Conservation (phyloP, 257 asterid genomes). For the Ehretia macrophylla region DNA sequence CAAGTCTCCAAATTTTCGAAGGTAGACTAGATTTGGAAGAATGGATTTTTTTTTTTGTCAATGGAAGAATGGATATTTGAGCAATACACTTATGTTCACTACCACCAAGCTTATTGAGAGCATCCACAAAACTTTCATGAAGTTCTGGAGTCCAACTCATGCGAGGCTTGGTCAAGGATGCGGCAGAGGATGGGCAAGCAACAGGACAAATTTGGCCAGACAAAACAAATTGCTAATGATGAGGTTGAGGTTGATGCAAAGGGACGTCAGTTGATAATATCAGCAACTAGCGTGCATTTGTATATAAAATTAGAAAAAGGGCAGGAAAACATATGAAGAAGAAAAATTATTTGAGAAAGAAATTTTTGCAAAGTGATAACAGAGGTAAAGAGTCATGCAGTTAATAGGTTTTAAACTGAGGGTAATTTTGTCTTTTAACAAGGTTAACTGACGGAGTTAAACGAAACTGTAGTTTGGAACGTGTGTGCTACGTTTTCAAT, state of each 20-base stretch:
- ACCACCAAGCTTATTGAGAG: slow-evolving; percentile 83
- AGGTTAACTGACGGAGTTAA: too few species aligned
- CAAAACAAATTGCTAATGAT: not conserved
- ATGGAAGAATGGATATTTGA: too few species aligned
- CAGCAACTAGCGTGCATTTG: slow-evolving; percentile 37
- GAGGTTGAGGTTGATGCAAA: slow-evolving; percentile 19
- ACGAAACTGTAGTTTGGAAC: too few species aligned
- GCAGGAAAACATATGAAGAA: not conserved
- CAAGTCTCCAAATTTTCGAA: too few species aligned
- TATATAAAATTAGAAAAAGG: slow-evolving; percentile 5
- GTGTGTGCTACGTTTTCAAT: too few species aligned
- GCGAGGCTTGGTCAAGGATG: slow-evolving; percentile 54
- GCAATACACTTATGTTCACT: slow-evolving; percentile 76
- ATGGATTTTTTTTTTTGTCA: too few species aligned
- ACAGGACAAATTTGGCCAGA: slow-evolving; percentile 28
- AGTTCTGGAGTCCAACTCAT: slow-evolving; percentile 98
- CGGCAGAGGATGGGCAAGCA: slow-evolving; percentile 44
- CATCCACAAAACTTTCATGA: slow-evolving; percentile 71
- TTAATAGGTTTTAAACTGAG: too few species aligned
- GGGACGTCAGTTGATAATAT: slow-evolving; percentile 33
- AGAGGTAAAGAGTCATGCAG: too few species aligned
- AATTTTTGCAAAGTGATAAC: too few species aligned
- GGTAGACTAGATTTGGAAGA: too few species aligned
- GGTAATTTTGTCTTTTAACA: too few species aligned
- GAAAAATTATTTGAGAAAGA: not conserved